Evolutionary conservation across 768 basidiomycete genomes (phyloP).

Genomic region (Kwoniella newhampshirensis): DNA sequence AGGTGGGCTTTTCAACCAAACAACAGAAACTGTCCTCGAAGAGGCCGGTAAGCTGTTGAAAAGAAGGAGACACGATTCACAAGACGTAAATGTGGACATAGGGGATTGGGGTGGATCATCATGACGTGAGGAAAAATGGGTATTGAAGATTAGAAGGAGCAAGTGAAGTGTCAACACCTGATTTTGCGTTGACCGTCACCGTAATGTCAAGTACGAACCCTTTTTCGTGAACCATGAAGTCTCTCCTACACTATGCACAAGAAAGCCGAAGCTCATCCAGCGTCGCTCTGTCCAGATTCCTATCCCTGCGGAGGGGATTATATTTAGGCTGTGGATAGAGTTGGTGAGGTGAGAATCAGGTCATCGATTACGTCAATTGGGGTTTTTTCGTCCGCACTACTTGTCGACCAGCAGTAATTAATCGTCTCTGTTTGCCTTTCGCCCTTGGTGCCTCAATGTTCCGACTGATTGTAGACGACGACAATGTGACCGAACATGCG

Average conservation of each 20-base stretch:
- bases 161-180: constrained; percentile 23
- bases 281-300: constrained; percentile 14
- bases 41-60: constrained; percentile 31
- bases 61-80: not conserved
- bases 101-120: no score
- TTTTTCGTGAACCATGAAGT: constrained; percentile 21
- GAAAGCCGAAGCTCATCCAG: constrained; percentile 4
- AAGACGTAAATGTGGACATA: not conserved
- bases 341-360: constrained; percentile 11
- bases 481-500: not conserved
- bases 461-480: not conserved
- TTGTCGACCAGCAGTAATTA: no score
- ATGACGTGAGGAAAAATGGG: not conserved
- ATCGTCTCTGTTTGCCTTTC: no score
- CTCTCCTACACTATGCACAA: not conserved
- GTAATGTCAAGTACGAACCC: constrained; percentile 22
- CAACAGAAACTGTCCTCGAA: constrained; percentile 28
- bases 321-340: not conserved
- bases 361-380: no score
- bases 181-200: constrained; percentile 10
- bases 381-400: no score
- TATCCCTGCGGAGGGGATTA: constrained; percentile 14
- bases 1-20: constrained; percentile 27
- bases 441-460: no score
- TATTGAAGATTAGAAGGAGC: not conserved